Evolutionary conservation across 352 stramenopile species (phyloP).

Genomic region (Phytophthora pseudosyringae): DNA sequence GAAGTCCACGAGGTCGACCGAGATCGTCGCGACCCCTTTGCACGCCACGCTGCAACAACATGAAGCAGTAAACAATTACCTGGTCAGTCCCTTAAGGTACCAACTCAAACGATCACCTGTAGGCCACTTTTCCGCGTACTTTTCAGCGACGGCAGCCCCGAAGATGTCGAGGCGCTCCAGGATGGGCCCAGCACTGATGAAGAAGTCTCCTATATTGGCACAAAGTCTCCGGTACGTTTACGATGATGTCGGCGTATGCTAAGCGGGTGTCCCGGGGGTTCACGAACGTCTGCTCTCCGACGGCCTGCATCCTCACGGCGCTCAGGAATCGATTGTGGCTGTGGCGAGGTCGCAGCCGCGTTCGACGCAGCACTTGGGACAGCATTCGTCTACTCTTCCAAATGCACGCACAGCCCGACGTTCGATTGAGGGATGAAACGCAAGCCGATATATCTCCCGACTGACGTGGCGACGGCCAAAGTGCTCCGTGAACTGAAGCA

Average conservation of each 20-base stretch:
- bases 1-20: constrained; percentile 72
- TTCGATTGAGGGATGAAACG: constrained; percentile 5
- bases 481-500: constrained; percentile 4
- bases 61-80: background rate
- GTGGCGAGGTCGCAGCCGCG: constrained; percentile 10
- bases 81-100: no score
- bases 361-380: constrained; percentile 17
- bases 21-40: constrained; percentile 70
- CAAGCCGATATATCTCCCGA: constrained; percentile 1
- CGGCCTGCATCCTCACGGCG: constrained; percentile 36
- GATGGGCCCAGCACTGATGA: constrained; percentile 59
- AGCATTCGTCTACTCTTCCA: constrained; percentile 21
- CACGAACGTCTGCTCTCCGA: constrained; percentile 43
- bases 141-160: constrained; percentile 65
- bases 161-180: constrained; percentile 69
- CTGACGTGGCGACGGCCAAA: background rate
- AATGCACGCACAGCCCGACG: background rate
- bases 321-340: constrained; percentile 35
- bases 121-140: constrained; percentile 34
- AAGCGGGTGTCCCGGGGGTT: constrained; percentile 60
- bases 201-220: background rate
- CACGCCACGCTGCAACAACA: constrained; percentile 44
- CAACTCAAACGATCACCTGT: background rate
- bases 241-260: constrained; percentile 69
- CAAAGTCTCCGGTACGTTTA: constrained; percentile 25